Evolutionary conservation across 2,329 filamentous ascomycete genomes (phyloP), one percentile per base, ranked within the genome.

Genomic region (Fusarium sp.): DNA sequence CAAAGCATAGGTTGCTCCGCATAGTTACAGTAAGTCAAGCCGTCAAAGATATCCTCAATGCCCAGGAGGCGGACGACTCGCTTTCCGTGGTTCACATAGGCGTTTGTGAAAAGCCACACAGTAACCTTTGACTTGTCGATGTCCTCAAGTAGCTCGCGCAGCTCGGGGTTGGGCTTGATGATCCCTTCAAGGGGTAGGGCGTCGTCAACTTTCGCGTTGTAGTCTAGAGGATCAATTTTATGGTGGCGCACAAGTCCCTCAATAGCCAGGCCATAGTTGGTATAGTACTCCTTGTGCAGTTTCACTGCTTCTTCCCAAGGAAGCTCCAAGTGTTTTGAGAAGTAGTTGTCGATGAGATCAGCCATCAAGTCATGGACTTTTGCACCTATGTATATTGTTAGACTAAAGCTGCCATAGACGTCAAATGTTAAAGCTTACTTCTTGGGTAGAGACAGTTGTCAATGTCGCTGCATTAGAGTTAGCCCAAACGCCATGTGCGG

Each of bases 391-490:
- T 51, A 47, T 14, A 51, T 45, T 48, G 62, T 67, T 59, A 66
- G 56, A 50, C 46, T 30, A 14, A 55, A 37, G 27, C 23, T 34
- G 54, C 58, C 47, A 49, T 66, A 41, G 41, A 50, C 27, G 16
- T 13, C 18, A 34, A 43, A n/a, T 20, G 37, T 30, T n/a, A 45
- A 40, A 27, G 54, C 87, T 80, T 77, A 94, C 93, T 94, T 81
- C 91, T 94, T 1, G 94, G 90, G 77, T 98, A 98, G 59, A 98
- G 88, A 81, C 97, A 99, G 78, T 99, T 99, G 85, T 99, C 96
- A 77, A 99, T 98, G 78, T 99, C 96, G 78, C 98, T 98, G 80
- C 88, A 20, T 18, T 20, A 20, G 49, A 55, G 47, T 74, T 64
- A 75, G 63, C 34, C 18, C 18, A 18, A 21, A 34, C 23, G 32